Evolutionary conservation across 176 grass and related monocot genomes (phyloP), one percentile per base, ranked within the genome.

Genomic region (Pontederia paniculata): DNA sequence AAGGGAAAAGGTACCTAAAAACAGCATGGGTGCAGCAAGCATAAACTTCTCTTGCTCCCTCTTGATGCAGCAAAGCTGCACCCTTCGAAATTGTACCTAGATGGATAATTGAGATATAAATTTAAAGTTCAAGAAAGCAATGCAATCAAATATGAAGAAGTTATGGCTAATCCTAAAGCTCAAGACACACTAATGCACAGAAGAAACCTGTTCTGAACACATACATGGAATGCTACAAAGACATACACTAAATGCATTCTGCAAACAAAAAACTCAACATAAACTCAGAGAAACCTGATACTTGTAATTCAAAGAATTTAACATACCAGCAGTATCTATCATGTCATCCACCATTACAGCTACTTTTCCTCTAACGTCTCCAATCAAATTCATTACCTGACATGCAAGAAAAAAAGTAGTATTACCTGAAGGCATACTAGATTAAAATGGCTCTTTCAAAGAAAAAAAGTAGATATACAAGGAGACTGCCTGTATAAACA

Each of bases 301-400:
- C 9, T 8, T 9, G 52, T 12, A 41, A 8, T 50, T 44, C 49
- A 18, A 43, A 54, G 53, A 17, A 45, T 68, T 69, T 53, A 53
- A 71, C 50, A 14, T 79, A 90, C 91, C 91, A 74, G 91, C 86
- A 68, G 91, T 97, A 76, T 97, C 91, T 59, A 97, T 97, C 91
- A 97, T 97, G 68, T 97, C 91, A 66, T 97, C 91, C 71, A 95
- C 57, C 91, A 97, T 97, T 71, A 97, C 91, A 58, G 91, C 91
- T 50, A 97, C 91, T 80, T 97, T 97, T 81, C 91, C 91, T 66
- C 61, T 87, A 76, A 97, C 91, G 70, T 97, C 91, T 20, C 91
- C 91, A 81, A 97, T 97, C 56, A 97, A 81, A 78, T 97, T 97
- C 91, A 97, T 97, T 70, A 90, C 91, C 91, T 97, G 50, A 73